Percentiles rank a stretch among this genome's conserved stretches.
These are phyloP conservation scores for Cystofilobasidium capitatum DNA, from an alignment of 768 basidiomycete genomes.

Conservation along the genomic window DNA sequence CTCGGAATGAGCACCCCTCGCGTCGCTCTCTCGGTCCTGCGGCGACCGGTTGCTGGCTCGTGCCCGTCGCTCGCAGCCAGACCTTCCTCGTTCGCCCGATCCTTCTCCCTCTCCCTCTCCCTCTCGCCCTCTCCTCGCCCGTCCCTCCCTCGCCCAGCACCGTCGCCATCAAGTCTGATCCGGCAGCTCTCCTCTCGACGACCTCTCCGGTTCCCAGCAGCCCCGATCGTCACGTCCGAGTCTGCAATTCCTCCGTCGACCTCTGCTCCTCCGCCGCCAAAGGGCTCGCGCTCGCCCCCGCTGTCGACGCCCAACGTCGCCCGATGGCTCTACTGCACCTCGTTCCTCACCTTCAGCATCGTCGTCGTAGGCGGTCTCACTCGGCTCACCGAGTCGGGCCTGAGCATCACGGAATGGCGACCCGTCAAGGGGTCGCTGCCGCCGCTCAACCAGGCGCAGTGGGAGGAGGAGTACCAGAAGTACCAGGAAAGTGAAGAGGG, in stretches of 20 bases:
- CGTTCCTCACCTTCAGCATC: constrained; percentile 68
- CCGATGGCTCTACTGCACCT: constrained; percentile 21
- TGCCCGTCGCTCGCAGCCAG: no score
- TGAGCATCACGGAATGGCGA: constrained; percentile 97
- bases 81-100: no score
- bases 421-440: constrained; percentile 83
- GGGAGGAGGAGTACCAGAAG: constrained; percentile 84
- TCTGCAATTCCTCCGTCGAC: neutral
- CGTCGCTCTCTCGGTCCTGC: no score
- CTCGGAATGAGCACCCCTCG: no score
- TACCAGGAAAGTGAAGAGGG: constrained; percentile 93
- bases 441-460: constrained; percentile 63
- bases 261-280: neutral
- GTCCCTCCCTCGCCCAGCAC: no score
- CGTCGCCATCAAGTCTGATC: no score
- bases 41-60: no score
- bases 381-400: constrained; percentile 88
- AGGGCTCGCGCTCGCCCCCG: neutral
- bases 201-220: neutral
- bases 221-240: neutral
- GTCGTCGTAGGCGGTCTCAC: constrained; percentile 94
- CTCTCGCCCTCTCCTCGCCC: no score
- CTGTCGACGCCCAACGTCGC: constrained; percentile 17
- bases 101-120: no score
- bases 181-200: neutral